Evolutionary conservation across 2,329 filamentous ascomycete species (phyloP).

Genomic region (Aspergillus texensis): DNA sequence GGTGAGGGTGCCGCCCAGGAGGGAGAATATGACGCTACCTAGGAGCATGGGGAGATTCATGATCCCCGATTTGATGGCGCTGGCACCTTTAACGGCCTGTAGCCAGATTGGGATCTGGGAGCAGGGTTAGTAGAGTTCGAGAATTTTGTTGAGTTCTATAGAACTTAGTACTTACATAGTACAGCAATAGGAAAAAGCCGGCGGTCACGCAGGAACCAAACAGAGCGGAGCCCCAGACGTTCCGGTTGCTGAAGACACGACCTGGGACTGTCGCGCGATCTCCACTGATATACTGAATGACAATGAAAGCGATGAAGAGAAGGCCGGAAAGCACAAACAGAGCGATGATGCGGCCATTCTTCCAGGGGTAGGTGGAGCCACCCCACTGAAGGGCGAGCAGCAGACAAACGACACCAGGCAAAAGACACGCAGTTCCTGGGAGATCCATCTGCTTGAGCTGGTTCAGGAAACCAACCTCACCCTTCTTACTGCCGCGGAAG

Average conservation of each 20-base stretch:
- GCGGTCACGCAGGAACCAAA: conserved; percentile 6
- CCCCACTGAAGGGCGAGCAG: conserved; percentile 57
- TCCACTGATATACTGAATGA: conserved; percentile 6
- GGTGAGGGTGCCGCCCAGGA: background rate
- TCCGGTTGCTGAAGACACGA: conserved; percentile 5
- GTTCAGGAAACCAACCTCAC: conserved; percentile 25
- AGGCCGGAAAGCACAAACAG: conserved; percentile 50
- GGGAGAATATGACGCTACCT: background rate
- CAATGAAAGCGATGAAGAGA: conserved; percentile 45
- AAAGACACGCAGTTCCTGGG: conserved; percentile 36
- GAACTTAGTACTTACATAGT: conserved; percentile 5
- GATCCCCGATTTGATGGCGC: conserved; percentile 1
- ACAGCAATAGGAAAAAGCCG: conserved; percentile 3
- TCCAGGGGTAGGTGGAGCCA: conserved; percentile 54
- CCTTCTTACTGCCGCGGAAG: conserved; percentile 40
- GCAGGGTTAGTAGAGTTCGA: background rate
- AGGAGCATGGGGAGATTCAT: conserved; percentile 6
- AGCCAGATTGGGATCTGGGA: conserved; percentile 10
- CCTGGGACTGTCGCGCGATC: conserved; percentile 1
- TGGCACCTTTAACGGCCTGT: conserved; percentile 6
- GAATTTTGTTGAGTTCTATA: background rate
- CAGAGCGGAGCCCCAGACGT: conserved; percentile 1
- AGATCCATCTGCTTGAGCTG: conserved; percentile 46
- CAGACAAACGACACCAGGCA: conserved; percentile 33
- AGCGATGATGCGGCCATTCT: conserved; percentile 29